These are phyloP conservation scores for Solanum commersonii DNA, from an alignment of 257 asterid genomes.

Conservation along the genomic window DNA sequence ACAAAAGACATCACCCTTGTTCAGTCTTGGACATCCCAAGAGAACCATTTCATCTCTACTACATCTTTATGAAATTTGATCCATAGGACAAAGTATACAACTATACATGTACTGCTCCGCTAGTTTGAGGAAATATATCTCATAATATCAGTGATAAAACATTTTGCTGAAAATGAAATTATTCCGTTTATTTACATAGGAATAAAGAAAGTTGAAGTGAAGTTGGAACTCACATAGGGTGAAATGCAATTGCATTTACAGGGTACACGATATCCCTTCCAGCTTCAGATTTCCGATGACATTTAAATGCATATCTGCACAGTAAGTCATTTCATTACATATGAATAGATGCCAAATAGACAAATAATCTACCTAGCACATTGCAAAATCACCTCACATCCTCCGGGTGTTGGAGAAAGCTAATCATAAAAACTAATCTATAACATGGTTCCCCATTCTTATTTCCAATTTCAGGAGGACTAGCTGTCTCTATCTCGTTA, in stretches of 20 bases:
- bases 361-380: not conserved
- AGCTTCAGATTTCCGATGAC: constrained; percentile 82
- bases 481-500: not conserved
- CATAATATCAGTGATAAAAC: not conserved
- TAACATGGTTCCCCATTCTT: not conserved
- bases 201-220: not conserved
- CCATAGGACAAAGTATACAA: not conserved
- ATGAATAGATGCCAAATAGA: not conserved
- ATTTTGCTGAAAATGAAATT: not conserved
- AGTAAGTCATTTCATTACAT: not conserved
- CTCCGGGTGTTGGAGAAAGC: not conserved
- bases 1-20: not conserved
- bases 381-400: not conserved
- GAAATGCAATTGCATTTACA: constrained; percentile 87
- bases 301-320: constrained; percentile 82
- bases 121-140: not conserved
- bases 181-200: not conserved
- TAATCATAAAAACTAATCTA: not conserved
- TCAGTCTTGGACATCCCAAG: not conserved
- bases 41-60: not conserved
- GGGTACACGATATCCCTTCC: constrained; percentile 83
- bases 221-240: constrained; percentile 60
- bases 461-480: not conserved
- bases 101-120: not conserved
- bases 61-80: not conserved